Percentiles rank a stretch among this genome's conserved stretches.
Conservation (phyloP, 2,329 filamentous ascomycete species). For the Huntiella decipiens region DNA sequence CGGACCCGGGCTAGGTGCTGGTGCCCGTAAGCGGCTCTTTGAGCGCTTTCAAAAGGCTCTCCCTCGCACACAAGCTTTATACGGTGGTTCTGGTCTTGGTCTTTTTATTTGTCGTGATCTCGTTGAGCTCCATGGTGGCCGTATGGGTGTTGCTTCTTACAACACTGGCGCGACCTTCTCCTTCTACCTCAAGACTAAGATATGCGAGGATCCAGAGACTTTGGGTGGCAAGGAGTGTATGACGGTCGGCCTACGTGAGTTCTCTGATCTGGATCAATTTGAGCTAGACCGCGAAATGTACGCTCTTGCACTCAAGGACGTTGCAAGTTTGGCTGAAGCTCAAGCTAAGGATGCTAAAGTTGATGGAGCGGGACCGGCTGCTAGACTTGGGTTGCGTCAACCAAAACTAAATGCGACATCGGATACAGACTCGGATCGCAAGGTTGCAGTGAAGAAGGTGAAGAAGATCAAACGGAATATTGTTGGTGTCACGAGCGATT, state of each 20-base stretch:
- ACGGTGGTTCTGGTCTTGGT: slow-evolving; percentile 50
- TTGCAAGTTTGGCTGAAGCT: too few species aligned
- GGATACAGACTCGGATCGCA: neutral
- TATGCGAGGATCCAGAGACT: slow-evolving; percentile 20
- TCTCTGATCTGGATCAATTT: too few species aligned
- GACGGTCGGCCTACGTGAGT: too few species aligned
- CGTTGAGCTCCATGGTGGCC: slow-evolving; percentile 58
- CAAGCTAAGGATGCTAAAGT: neutral
- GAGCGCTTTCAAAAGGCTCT: slow-evolving; percentile 50
- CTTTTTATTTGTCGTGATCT: slow-evolving; percentile 61
- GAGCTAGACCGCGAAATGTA: too few species aligned
- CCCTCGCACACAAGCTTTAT: slow-evolving; percentile 51
- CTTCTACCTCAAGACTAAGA: slow-evolving; percentile 55
- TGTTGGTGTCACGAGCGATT: too few species aligned
- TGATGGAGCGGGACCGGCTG: neutral
- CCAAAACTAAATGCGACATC: neutral
- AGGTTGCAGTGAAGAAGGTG: neutral
- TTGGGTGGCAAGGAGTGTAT: neutral
- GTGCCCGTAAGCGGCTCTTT: slow-evolving; percentile 48
- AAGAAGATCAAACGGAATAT: neutral
- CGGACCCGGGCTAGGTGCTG: slow-evolving; percentile 43
- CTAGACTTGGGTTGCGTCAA: neutral
- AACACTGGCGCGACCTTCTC: slow-evolving; percentile 54
- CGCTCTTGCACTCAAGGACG: too few species aligned
- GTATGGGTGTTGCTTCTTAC: slow-evolving; percentile 52